Conservation (phyloP, 257 asterid species). For the Paulownia fortunei region DNA sequence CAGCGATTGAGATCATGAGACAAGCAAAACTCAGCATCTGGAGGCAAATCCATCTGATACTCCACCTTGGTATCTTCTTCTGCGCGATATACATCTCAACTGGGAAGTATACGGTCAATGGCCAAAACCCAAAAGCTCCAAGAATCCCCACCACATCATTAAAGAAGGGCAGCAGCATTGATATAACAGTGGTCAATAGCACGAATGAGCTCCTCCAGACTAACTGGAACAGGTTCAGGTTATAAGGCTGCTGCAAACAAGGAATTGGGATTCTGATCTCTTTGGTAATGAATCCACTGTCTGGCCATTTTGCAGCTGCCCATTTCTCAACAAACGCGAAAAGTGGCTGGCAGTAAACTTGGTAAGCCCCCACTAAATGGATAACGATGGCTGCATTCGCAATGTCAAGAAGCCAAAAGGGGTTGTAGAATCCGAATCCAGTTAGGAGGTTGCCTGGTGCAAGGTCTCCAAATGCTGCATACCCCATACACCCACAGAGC, state of each 20-base stretch:
- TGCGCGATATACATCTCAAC: constrained; percentile 63
- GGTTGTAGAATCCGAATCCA: constrained; percentile 65
- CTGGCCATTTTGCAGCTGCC: constrained; percentile 43
- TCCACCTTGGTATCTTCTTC: constrained; percentile 56
- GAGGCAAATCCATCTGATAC: constrained; percentile 49
- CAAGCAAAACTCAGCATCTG: constrained; percentile 51
- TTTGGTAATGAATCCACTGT: constrained; percentile 34
- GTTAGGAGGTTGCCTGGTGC: constrained; percentile 63
- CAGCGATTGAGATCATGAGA: constrained; percentile 48
- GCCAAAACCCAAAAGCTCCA: constrained; percentile 66
- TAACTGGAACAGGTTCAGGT: constrained; percentile 45
- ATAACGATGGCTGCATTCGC: constrained; percentile 60
- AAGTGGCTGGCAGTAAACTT: constrained; percentile 61
- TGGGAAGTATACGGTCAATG: constrained; percentile 58
- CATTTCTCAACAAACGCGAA: constrained; percentile 55
- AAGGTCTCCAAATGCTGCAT: constrained; percentile 58
- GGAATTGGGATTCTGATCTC: constrained; percentile 37
- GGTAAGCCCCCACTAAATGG: constrained; percentile 61
- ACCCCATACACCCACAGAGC: constrained; percentile 61
- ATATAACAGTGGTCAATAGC: constrained; percentile 46
- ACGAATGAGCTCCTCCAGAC: constrained; percentile 54
- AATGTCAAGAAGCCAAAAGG: constrained; percentile 59
- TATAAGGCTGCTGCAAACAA: constrained; percentile 10
- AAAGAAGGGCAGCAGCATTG: constrained; percentile 61
- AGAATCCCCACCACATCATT: constrained; percentile 62